phyloP scores from a whole-genome alignment of 163 green algal genomes.

The Chlorella variabilis region DNA sequence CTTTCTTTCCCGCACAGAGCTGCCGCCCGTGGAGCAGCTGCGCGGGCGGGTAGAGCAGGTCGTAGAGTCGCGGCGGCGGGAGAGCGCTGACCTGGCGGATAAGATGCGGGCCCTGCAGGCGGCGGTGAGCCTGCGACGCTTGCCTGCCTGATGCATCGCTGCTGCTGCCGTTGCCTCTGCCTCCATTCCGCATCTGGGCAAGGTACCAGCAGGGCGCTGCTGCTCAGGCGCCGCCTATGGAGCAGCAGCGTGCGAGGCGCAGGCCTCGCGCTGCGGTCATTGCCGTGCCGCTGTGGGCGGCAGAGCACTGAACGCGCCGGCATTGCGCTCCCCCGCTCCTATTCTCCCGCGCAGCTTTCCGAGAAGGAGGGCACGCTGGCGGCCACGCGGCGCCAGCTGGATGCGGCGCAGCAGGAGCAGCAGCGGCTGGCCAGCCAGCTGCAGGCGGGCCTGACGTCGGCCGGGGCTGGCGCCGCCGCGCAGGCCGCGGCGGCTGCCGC shows the following conservation, averaged over 20 bases:
- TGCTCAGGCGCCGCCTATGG: too few relatives aligned
- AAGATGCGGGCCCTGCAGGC: not conserved
- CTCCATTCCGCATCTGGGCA: too few relatives aligned
- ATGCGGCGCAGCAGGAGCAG: conserved; percentile 5
- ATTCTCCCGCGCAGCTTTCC: not conserved
- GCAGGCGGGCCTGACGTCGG: not conserved
- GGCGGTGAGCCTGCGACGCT: conserved; percentile 4
- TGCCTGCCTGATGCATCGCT: not conserved
- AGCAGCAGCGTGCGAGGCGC: too few relatives aligned
- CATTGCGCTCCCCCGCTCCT: too few relatives aligned
- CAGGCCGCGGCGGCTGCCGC: not conserved
- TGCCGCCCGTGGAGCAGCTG: conserved; percentile 32
- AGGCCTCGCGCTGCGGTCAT: too few relatives aligned
- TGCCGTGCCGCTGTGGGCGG: too few relatives aligned
- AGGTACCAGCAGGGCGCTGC: too few relatives aligned
- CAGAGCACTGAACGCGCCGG: too few relatives aligned
- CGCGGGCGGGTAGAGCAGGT: conserved; percentile 24
- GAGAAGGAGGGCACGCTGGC: conserved; percentile 6
- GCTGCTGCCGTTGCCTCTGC: not conserved
- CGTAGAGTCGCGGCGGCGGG: conserved; percentile 14
- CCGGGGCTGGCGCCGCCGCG: not conserved
- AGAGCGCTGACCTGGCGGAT: conserved; percentile 6
- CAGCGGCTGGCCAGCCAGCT: conserved; percentile 3
- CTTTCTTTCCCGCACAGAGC: conserved; percentile 23
- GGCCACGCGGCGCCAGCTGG: conserved; percentile 13